phyloP scores from a whole-genome alignment of 768 basidiomycete species.

The Grammothele lineata region DNA sequence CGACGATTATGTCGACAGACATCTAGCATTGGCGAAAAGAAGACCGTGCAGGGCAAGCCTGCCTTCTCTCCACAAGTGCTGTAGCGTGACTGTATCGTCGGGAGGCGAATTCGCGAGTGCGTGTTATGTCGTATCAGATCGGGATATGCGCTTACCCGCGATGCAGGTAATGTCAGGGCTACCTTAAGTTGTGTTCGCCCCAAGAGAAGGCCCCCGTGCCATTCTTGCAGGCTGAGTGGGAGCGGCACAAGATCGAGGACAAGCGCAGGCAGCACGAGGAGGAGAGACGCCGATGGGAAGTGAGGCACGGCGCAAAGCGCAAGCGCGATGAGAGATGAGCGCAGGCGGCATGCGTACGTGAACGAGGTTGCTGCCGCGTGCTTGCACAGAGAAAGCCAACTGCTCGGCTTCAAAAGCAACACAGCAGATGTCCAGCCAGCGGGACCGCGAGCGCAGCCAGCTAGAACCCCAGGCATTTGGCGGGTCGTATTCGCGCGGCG shows the following conservation, averaged over 20 bases:
- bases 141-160: too few species aligned
- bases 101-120: too few species aligned
- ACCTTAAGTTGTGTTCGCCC: too few species aligned
- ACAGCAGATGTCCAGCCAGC: conserved; percentile 21
- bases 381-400: conserved; percentile 49
- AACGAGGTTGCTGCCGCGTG: conserved; percentile 63
- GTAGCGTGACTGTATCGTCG: too few species aligned
- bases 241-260: conserved; percentile 31
- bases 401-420: conserved; percentile 19
- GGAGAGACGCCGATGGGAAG: conserved; percentile 40
- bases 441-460: conserved; percentile 14
- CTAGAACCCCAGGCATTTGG: conserved; percentile 8
- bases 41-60: too few species aligned
- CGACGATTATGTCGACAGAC: too few species aligned
- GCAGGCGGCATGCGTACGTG: conserved; percentile 45
- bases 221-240: conserved; percentile 53
- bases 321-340: conserved; percentile 51
- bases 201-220: too few species aligned
- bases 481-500: conserved; percentile 11
- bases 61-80: too few species aligned
- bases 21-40: too few species aligned
- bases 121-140: too few species aligned
- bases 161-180: too few species aligned
- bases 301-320: conserved; percentile 39
- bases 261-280: conserved; percentile 42